Evolutionary conservation across 2,329 filamentous ascomycete species (phyloP).

Genomic region (Diaporthe batatas): DNA sequence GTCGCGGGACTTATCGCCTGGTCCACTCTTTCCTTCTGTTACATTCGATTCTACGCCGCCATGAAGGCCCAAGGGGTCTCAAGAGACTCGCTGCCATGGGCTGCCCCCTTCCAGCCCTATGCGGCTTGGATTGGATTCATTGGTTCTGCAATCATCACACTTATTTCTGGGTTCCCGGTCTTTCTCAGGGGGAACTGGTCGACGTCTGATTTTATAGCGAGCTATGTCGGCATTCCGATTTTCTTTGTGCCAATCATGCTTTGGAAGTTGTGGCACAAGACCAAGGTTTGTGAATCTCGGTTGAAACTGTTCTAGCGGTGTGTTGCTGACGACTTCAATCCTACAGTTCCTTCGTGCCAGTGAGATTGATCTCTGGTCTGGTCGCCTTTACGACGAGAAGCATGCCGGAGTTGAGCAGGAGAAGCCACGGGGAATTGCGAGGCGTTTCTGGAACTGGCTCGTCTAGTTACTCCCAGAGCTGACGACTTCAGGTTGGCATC

Average conservation of each 20-base stretch:
- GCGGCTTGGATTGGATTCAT: slow-evolving; percentile 59
- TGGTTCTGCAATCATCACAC: slow-evolving; percentile 57
- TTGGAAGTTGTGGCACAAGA: slow-evolving; percentile 40
- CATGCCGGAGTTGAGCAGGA: slow-evolving; percentile 24
- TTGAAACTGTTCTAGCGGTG: too few species aligned
- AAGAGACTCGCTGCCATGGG: slow-evolving; percentile 49
- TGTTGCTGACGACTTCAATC: slow-evolving; percentile 16
- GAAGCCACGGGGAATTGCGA: slow-evolving; percentile 26
- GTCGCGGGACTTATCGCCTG: slow-evolving; percentile 53
- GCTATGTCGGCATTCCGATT: slow-evolving; percentile 51
- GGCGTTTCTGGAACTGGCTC: slow-evolving; percentile 37
- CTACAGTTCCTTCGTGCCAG: slow-evolving; percentile 34
- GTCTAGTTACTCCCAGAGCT: not conserved
- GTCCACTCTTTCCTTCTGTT: slow-evolving; percentile 50
- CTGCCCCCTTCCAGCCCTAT: slow-evolving; percentile 52
- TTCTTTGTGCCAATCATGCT: slow-evolving; percentile 41
- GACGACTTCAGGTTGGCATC: not conserved
- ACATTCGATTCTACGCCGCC: slow-evolving; percentile 52
- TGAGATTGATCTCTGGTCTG: slow-evolving; percentile 69
- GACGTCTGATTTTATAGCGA: slow-evolving; percentile 55
- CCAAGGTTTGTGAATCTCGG: slow-evolving; percentile 26
- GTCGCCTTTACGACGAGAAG: slow-evolving; percentile 46
- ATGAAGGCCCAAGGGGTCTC: slow-evolving; percentile 57
- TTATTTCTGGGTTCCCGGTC: slow-evolving; percentile 60
- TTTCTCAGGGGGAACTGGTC: slow-evolving; percentile 56